A percentile compares a stretch with the other conserved stretches of the same genome.
phyloP scores from a whole-genome alignment of 2,329 filamentous ascomycete genomes.

The Penicillium sp. region DNA sequence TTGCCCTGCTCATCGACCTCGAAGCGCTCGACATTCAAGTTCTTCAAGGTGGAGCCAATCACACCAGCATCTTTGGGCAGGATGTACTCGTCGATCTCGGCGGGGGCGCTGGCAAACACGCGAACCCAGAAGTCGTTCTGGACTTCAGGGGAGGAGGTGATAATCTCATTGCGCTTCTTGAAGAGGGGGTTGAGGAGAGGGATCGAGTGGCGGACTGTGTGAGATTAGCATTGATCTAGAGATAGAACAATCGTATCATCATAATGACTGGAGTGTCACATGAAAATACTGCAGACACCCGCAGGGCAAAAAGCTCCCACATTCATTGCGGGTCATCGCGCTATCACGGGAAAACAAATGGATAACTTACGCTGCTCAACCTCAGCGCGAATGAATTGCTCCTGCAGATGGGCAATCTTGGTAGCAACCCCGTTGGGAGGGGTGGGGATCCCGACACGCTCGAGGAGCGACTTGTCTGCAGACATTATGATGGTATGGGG shows the following conservation, averaged over 20 bases:
- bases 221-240: not conserved
- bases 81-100: conserved; percentile 83
- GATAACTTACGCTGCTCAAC: conserved; percentile 67
- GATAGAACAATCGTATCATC: not conserved
- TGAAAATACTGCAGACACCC: not conserved
- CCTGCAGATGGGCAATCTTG: conserved; percentile 72
- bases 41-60: conserved; percentile 62
- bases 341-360: not conserved
- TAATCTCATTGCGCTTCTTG: conserved; percentile 65
- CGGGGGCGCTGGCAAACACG: conserved; percentile 79
- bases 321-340: not conserved
- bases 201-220: conserved; percentile 66
- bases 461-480: conserved; percentile 31
- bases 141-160: conserved; percentile 59
- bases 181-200: conserved; percentile 66
- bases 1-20: conserved; percentile 58
- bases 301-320: not conserved
- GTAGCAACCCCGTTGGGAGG: conserved; percentile 45
- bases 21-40: conserved; percentile 70
- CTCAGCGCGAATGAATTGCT: conserved; percentile 78
- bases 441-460: conserved; percentile 31
- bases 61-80: conserved; percentile 68
- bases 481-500: conserved; percentile 16
- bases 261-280: not conserved
- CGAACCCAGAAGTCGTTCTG: conserved; percentile 80